These are phyloP conservation scores for Cystobasidium onofrii DNA, from an alignment of 768 basidiomycete genomes.

Conservation along the genomic window DNA sequence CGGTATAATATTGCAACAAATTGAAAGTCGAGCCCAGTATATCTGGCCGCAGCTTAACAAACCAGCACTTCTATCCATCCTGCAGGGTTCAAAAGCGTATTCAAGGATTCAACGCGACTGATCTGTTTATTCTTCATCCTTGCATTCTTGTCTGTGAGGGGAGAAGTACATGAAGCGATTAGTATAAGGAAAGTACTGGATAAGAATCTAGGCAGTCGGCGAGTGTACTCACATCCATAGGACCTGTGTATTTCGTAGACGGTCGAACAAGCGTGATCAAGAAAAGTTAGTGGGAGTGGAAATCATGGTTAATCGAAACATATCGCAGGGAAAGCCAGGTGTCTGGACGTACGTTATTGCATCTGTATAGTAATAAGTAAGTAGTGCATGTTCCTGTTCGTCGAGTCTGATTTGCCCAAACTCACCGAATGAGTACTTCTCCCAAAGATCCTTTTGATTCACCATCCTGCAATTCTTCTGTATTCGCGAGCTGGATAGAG, in stretches of 20 bases:
- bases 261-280: neutral
- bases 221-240: conserved; percentile 28
- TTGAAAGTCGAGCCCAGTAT: neutral
- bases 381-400: too few species aligned
- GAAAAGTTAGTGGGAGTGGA: neutral
- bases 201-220: too few species aligned
- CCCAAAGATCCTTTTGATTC: conserved; percentile 92
- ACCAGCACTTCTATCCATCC: too few species aligned
- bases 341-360: conserved; percentile 37
- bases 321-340: neutral
- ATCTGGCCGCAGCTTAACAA: too few species aligned
- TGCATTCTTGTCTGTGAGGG: conserved; percentile 25
- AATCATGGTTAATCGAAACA: neutral
- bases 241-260: too few species aligned
- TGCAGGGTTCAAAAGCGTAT: neutral
- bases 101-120: too few species aligned
- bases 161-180: neutral
- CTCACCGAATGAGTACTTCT: conserved; percentile 94
- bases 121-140: conserved; percentile 30
- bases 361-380: conserved; percentile 38
- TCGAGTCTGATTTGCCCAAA: too few species aligned
- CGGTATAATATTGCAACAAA: neutral
- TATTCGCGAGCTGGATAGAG: conserved; percentile 99
- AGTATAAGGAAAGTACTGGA: neutral
- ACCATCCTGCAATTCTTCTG: conserved; percentile 94